Evolutionary conservation across 2,329 filamentous ascomycete species (phyloP), one percentile per base, ranked within the genome.

Genomic region (Pseudogymnoascus sp.): DNA sequence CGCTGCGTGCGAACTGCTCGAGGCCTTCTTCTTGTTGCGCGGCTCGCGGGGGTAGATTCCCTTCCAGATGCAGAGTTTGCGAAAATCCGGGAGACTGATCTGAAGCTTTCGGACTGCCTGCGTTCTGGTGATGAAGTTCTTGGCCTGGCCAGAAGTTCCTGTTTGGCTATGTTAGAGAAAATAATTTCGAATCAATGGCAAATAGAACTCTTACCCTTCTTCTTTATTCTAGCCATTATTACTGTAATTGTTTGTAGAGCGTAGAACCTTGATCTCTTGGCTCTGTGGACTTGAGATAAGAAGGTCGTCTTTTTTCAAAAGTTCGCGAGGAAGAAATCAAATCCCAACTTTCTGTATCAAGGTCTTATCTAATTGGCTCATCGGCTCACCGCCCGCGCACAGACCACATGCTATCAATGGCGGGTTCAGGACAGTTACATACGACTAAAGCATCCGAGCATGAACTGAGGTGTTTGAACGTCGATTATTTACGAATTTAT

Each of bases 31-130:
- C 82, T 92, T 93, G 81, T 89, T 96, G 74, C 95, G 86, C 68
- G 95, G 95, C 81, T 99, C 95, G 73, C 95, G 90, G 69, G 95
- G 95, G 78, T 97, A 99, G 76, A 99, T 97, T 72, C 93, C 95
- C 82, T 97, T 97, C 88, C 96, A 99, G 77, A 99, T 99, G 80
- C 95, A 99, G 75, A 99, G 84, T 79, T 96, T 89, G 79, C 95
- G 88, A 80, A 99, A 99, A 79, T 99, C 95, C 69, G 93, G 92
- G 64, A 99, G 86, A 73, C 90, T 96, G 77, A 99, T 90, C 79
- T 99, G 95, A 67, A 99, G 87, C 81, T 97, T 99, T 77, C 93
- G 91, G 72, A 99, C 91, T 54, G 95, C 95, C 80, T 97, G 92
- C 45, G 93, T 97, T 76, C 95, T 86, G 64, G 95, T 99, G 71